Conservation (phyloP, 495 filamentous ascomycete genomes). For the Hypoxylon intermedium region DNA sequence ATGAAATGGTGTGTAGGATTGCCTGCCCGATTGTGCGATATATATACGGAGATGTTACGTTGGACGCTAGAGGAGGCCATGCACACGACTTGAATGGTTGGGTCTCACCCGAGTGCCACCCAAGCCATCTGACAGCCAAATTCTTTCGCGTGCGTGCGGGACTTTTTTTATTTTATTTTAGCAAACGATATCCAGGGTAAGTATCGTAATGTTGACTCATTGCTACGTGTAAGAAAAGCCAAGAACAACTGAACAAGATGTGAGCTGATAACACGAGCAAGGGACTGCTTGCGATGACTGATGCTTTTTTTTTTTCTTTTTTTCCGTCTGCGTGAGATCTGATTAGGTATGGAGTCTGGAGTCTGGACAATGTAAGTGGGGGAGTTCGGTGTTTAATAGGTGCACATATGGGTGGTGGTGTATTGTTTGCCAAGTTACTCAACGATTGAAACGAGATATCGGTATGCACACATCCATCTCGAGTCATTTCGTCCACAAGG, state of each 20-base stretch:
- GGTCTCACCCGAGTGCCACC: conserved; percentile 23
- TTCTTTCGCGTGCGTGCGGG: conserved; percentile 2
- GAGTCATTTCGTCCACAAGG: no score
- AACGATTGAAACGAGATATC: no score
- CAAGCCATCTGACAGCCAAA: conserved; percentile 8
- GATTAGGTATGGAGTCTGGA: no score
- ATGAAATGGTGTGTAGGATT: conserved; percentile 16
- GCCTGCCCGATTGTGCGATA: conserved; percentile 4
- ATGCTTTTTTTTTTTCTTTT: neutral
- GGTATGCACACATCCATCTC: no score
- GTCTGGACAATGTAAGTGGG: no score
- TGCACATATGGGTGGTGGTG: neutral
- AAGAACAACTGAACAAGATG: conserved; percentile 20
- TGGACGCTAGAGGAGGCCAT: conserved; percentile 1
- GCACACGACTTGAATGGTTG: conserved; percentile 23
- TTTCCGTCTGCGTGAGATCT: neutral
- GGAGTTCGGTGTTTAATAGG: neutral
- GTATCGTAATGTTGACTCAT: conserved; percentile 15
- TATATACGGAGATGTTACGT: conserved; percentile 2
- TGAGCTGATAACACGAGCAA: neutral
- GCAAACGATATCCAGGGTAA: neutral
- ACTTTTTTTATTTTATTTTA: no score
- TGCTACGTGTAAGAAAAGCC: conserved; percentile 8
- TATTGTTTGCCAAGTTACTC: no score
- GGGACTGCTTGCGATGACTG: no score